Percentiles rank a stretch among this genome's conserved stretches.
phyloP scores from a whole-genome alignment of 2,329 filamentous ascomycete species.

The Leptosphaerulina australis region DNA sequence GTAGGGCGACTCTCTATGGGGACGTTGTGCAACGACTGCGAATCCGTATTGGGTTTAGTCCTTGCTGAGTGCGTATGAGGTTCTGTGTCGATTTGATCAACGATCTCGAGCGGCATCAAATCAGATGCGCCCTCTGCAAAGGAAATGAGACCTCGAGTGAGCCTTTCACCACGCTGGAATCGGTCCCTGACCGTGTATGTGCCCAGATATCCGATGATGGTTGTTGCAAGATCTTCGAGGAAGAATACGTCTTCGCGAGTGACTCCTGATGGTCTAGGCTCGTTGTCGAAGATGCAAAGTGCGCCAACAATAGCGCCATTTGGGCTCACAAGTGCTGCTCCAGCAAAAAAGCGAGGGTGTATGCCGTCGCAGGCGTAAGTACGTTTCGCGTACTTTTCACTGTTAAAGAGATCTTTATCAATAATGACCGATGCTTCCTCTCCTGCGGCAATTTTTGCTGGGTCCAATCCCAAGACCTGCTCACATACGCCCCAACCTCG shows the following conservation, averaged over 20 bases:
- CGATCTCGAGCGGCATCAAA: conserved; percentile 24
- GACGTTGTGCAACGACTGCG: neutral
- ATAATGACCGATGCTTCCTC: conserved; percentile 17
- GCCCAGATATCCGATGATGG: conserved; percentile 35
- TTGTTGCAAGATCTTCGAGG: conserved; percentile 35
- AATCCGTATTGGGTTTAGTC: neutral
- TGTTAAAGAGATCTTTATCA: conserved; percentile 13
- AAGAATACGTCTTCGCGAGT: conserved; percentile 18
- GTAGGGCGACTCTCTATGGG: neutral
- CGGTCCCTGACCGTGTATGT: conserved; percentile 36
- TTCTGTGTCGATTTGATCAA: neutral
- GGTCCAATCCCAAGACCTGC: conserved; percentile 19
- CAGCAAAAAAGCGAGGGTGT: conserved; percentile 35
- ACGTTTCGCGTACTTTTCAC: conserved; percentile 22
- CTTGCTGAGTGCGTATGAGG: neutral
- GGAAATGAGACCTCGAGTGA: conserved; percentile 41
- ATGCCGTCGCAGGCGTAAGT: conserved; percentile 25
- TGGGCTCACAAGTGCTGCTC: conserved; percentile 33
- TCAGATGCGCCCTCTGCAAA: conserved; percentile 39
- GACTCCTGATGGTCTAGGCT: conserved; percentile 22
- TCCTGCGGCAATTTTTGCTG: neutral
- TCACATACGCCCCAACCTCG: conserved; percentile 36
- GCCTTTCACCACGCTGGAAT: conserved; percentile 35
- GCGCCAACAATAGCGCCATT: conserved; percentile 35
- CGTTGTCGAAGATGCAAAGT: conserved; percentile 33